Base-by-base conservation (phyloP, 805 yeast genomes). In the Candida koratica region DNA sequence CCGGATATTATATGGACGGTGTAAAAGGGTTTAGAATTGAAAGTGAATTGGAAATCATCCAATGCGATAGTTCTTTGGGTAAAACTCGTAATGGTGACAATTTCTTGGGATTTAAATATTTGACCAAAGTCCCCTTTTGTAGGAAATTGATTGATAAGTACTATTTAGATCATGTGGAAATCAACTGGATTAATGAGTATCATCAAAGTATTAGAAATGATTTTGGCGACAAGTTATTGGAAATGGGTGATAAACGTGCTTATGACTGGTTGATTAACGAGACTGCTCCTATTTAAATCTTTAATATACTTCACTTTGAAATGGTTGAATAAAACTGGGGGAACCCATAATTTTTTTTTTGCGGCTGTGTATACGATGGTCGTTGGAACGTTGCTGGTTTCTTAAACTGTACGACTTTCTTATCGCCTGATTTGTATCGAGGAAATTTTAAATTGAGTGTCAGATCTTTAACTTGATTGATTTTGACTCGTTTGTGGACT, bases 1-100 rank as follows among this genome's bases (percentile, higher is more conserved):
- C 98, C 0, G 98, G 98, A 0, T 90, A 69, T 56, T 93, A 93
- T 58, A 77, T 81, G 44, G 95, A 86, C 48, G 90, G 89, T n/a
- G 78, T 81, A 42, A 88, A 75, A 56, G 98, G 98, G 8, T 75
- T 90, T 42, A 72, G 98, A 46, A 77, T 93, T 37, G 98, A 93
- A 60, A 84, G 87, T 54, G 89, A 88, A 47, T 56, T 93, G 28
- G 68, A 81, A 32, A 69, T 75, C 25, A 77, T 80, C 13, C 71
- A 71, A 45, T 45, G 57, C 35, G 55, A 48, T 19, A 28, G 62
- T 60, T 26, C 73, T 63, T 9, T 62, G 18, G 68, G 69, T 1
- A 56, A 51, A 28, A 60, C 69, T 3, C 42, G 57, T 47, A 37
- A 39, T 24, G 67, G 63, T 0, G 43, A 48, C 6, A 47, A 51